A percentile compares a stretch with the other conserved stretches of the same genome.
Conservation (phyloP, 768 basidiomycete genomes). For the Boletus reticulatus region DNA sequence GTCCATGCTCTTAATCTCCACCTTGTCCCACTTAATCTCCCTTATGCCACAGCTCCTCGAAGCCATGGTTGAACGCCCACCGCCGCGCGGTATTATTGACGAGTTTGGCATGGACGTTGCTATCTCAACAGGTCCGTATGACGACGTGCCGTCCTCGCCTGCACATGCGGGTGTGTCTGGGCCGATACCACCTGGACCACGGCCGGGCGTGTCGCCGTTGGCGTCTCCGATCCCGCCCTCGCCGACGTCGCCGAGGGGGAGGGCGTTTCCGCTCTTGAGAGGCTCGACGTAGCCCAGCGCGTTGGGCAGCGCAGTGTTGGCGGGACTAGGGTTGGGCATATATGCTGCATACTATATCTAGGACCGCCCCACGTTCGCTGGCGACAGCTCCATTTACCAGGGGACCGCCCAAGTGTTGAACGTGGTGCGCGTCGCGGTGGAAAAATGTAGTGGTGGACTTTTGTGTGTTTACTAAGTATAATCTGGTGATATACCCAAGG, state of each 20-base stretch:
- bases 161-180: background rate
- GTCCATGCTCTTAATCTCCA: background rate
- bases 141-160: constrained; percentile 16
- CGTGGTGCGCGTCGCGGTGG: too few relatives aligned
- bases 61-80: constrained; percentile 83
- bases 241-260: constrained; percentile 13
- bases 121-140: constrained; percentile 8
- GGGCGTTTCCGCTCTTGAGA: constrained; percentile 11
- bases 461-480: too few relatives aligned
- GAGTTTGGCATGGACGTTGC: constrained; percentile 48
- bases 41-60: constrained; percentile 64
- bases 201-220: background rate
- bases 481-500: too few relatives aligned
- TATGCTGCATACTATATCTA: too few relatives aligned
- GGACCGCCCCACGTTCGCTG: too few relatives aligned
- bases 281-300: background rate
- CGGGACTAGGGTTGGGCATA: too few relatives aligned
- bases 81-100: constrained; percentile 68
- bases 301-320: too few relatives aligned
- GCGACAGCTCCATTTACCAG: too few relatives aligned
- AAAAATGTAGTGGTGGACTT: too few relatives aligned
- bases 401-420: too few relatives aligned
- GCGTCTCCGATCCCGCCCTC: constrained; percentile 8
- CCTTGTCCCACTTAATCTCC: background rate
- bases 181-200: background rate